Base-by-base conservation (phyloP, 768 basidiomycete genomes). In the Porphyrellus cyaneotinctus region DNA sequence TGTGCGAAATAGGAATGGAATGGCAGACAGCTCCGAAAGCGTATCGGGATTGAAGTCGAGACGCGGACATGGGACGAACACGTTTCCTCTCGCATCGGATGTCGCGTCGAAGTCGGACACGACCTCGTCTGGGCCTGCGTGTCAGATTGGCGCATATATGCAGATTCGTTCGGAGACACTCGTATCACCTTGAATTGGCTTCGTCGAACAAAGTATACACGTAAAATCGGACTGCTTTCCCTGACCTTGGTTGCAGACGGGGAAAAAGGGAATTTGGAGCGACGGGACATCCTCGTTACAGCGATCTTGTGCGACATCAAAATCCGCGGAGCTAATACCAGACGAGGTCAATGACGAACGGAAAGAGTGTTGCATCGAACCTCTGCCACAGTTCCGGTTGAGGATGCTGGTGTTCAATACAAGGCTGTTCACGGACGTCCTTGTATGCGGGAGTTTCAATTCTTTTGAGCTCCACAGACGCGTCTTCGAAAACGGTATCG, bases 1-100 rank as follows among this genome's bases (percentile, higher is more conserved):
- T 17, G 66, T 59, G 37, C 62, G 49, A 48, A 64, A 68, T 12
- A 70, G 38, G 39, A 66, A 70, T 1, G 66, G 68, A 5, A 68
- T 62, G 18, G 68, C 68, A 4, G 68, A 70, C 42, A 68, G 64
- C 23, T 66, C 64, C 26, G 49, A 59, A 43, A 47, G 52, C 6
- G 58, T 32, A 18, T 57, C 50, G 4, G 62, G 28, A 38, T 3
- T 15, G 36, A 61, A 51, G 22, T 58, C 64, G 44, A 60, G 55
- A 37, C 49, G 55, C 11, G 31, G 31, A 28, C 13, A 49, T 15
- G 28, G 22, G 43, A 30, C 24, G 7, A 36, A 43, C 6, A 23
- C 17, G 37, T 41, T 17, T 17, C 0, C 17, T 37, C 9, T 48
- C n/a, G 26, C 3, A 28, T 44, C 26, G 9, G 43, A 41, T 20